phyloP scores from a whole-genome alignment of 345 rosid species.

The Excoecaria agallocha region DNA sequence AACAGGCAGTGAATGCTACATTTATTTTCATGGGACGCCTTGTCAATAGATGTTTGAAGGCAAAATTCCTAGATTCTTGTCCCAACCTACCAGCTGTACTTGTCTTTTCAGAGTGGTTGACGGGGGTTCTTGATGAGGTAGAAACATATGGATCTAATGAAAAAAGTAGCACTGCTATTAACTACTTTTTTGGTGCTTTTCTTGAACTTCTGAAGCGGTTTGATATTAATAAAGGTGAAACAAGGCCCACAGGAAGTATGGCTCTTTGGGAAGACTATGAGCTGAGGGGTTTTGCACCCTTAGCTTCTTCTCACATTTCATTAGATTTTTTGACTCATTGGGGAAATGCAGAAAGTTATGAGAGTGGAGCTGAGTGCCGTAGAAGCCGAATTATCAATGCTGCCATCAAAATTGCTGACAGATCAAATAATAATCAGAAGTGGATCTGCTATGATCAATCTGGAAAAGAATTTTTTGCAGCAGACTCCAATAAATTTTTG shows the following conservation, averaged over 20 bases:
- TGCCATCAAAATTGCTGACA: conserved; percentile 54
- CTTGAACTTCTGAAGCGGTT: conserved; percentile 46
- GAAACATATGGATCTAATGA: conserved; percentile 42
- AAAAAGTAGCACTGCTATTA: conserved; percentile 45
- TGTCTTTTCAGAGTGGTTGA: conserved; percentile 75
- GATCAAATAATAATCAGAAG: conserved; percentile 40
- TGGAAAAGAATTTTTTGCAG: conserved; percentile 31
- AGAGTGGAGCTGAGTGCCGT: conserved; percentile 49
- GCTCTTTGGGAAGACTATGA: conserved; percentile 94
- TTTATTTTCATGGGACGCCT: conserved; percentile 72
- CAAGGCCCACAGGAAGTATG: conserved; percentile 19
- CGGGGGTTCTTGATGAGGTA: conserved; percentile 37
- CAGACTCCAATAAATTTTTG: conserved; percentile 14
- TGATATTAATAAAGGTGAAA: conserved; percentile 22
- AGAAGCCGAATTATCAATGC: conserved; percentile 51
- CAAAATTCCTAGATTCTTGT: conserved; percentile 42
- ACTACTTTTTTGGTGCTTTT: conserved; percentile 57
- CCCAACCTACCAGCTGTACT: conserved; percentile 72
- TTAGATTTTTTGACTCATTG: conserved; percentile 56
- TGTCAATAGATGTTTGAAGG: conserved; percentile 56
- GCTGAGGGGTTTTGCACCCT: conserved; percentile 69
- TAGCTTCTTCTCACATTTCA: conserved; percentile 40
- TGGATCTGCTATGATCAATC: conserved; percentile 55
- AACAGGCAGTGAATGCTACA: conserved; percentile 40
- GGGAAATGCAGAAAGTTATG: conserved; percentile 37